Evolutionary conservation across 805 yeast species (phyloP).

Genomic region (Candida sakaeoensis): DNA sequence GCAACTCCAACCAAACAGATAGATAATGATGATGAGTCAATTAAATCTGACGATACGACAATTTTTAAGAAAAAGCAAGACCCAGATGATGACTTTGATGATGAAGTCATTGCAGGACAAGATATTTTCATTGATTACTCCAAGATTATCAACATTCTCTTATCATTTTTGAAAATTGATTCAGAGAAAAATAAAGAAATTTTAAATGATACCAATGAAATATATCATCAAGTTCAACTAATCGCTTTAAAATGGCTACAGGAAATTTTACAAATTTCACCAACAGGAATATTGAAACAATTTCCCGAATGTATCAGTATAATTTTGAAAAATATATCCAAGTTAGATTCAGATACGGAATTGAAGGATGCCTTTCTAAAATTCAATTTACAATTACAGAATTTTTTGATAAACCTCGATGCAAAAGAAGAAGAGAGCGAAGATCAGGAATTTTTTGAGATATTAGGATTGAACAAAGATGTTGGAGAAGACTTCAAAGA

Average conservation of each 20-base stretch:
- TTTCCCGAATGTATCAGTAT: slow-evolving; percentile 73
- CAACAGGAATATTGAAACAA: slow-evolving; percentile 68
- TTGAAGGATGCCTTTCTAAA: slow-evolving; percentile 33
- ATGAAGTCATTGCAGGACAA: slow-evolving; percentile 46
- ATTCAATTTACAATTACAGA: slow-evolving; percentile 32
- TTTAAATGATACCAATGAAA: slow-evolving; percentile 35
- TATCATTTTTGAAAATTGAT: slow-evolving; percentile 68
- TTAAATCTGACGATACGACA: slow-evolving; percentile 24
- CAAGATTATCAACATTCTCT: slow-evolving; percentile 72
- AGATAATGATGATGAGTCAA: slow-evolving; percentile 21
- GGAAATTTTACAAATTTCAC: slow-evolving; percentile 66
- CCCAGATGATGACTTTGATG: slow-evolving; percentile 34
- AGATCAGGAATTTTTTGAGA: slow-evolving; percentile 17
- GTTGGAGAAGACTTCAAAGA: slow-evolving; percentile 40
- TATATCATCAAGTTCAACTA: slow-evolving; percentile 59
- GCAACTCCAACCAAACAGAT: slow-evolving; percentile 5
- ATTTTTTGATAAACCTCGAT: slow-evolving; percentile 28
- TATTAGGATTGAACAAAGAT: slow-evolving; percentile 41
- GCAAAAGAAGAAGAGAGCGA: no score
- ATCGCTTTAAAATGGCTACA: slow-evolving; percentile 82
- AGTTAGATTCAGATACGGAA: slow-evolving; percentile 34
- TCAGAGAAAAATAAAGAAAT: slow-evolving; percentile 22
- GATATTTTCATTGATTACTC: slow-evolving; percentile 79
- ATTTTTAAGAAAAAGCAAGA: slow-evolving; percentile 12
- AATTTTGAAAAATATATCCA: slow-evolving; percentile 44